These are phyloP conservation scores for Scutellaria barbata DNA, from an alignment of 257 asterid species.

Conservation along the genomic window DNA sequence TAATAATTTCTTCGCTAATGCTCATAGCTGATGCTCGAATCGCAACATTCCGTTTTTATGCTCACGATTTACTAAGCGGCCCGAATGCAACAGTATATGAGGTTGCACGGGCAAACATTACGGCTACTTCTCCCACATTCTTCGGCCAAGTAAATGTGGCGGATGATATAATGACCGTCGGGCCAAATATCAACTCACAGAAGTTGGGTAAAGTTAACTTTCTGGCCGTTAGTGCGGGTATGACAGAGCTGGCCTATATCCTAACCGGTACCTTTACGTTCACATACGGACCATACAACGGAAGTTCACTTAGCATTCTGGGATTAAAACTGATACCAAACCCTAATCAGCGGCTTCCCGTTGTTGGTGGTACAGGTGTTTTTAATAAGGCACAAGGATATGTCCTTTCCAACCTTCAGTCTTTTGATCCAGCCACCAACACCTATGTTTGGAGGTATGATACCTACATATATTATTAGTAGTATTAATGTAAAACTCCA, in stretches of 20 bases:
- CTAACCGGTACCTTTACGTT: background rate
- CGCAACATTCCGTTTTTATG: background rate
- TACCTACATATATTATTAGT: no score
- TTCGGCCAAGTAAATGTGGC: constrained; percentile 24
- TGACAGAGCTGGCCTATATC: background rate
- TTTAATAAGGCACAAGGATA: background rate
- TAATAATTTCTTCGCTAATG: background rate
- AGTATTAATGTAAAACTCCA: no score
- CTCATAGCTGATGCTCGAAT: background rate
- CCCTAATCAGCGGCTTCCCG: background rate
- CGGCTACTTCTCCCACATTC: background rate
- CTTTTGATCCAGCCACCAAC: background rate
- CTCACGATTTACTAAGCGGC: background rate
- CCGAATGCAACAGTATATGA: constrained; percentile 14
- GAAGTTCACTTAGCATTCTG: background rate
- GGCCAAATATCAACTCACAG: background rate
- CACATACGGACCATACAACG: background rate
- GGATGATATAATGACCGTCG: constrained; percentile 11
- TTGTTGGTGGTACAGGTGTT: constrained; percentile 7
- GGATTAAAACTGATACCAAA: background rate
- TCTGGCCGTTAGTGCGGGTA: background rate
- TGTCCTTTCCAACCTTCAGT: background rate
- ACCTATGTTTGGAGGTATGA: background rate
- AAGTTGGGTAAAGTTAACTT: constrained; percentile 26
- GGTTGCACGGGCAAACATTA: constrained; percentile 19